These are phyloP conservation scores for Dimargaris cristalligena DNA, from an alignment of 192 early-diverging fungal species.

Conservation along the genomic window DNA sequence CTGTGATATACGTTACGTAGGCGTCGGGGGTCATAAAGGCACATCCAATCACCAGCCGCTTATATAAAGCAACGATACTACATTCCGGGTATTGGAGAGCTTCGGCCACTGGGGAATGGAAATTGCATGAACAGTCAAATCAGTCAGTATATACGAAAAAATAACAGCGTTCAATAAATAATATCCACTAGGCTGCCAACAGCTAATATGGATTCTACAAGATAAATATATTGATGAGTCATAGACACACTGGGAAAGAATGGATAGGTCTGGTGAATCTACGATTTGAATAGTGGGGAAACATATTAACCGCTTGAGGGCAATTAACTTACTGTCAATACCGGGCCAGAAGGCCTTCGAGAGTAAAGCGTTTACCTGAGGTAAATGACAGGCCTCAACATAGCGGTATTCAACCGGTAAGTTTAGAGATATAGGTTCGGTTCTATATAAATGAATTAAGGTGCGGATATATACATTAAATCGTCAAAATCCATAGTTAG, in stretches of 20 bases:
- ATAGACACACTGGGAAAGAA: too few species aligned
- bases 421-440: neutral
- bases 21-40: slow-evolving; percentile 84
- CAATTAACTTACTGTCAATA: slow-evolving; percentile 61
- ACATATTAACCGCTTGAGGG: slow-evolving; percentile 1
- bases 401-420: slow-evolving; percentile 65
- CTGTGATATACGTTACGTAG: slow-evolving; percentile 79
- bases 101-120: slow-evolving; percentile 59
- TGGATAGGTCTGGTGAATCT: too few species aligned
- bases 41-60: slow-evolving; percentile 65
- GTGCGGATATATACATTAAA: too few species aligned
- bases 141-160: too few species aligned
- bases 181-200: too few species aligned
- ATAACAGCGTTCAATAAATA: too few species aligned
- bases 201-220: too few species aligned
- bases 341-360: slow-evolving; percentile 72
- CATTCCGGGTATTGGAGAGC: slow-evolving; percentile 67
- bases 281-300: slow-evolving; percentile 24
- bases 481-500: too few species aligned
- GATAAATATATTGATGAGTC: too few species aligned
- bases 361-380: slow-evolving; percentile 59
- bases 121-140: too few species aligned
- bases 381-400: slow-evolving; percentile 47
- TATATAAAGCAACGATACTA: slow-evolving; percentile 68
- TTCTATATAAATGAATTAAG: neutral